Base-by-base conservation (phyloP, 2,329 filamentous ascomycete genomes). In the Tolypocladium cylindrosporum region DNA sequence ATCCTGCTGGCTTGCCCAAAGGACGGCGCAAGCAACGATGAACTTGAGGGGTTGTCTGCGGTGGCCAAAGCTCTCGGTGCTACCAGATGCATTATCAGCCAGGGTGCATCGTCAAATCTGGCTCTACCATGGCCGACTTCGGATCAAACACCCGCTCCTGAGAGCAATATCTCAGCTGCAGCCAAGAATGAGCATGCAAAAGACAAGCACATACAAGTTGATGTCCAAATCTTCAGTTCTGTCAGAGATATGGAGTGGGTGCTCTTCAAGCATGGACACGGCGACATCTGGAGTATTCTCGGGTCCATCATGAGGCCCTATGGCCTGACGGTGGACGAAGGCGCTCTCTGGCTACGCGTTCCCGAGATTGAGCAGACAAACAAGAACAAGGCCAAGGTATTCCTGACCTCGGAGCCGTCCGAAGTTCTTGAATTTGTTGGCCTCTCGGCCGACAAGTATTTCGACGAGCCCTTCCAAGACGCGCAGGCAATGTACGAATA, bases 211-310 rank as follows among this genome's bases (percentile, higher is more conserved):
- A 79, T 90, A 5, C 90, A 94, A 64, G 76, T 93, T 34, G 90
- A 94, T 66, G 68, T 93, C 1, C 78, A 82, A 37, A 68, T 86
- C 31, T 84, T 79, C 58, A 64, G 65, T 1, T 73, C 70, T 1
- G 61, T 72, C 0, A 66, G 72, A 16, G 64, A 70, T 56, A 77
- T 81, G 61, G 74, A 77, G 37, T 93, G 89, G 88, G 76, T 79
- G 42, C 70, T 83, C 4, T 91, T 91, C 72, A 83, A 83, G 62
- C 78, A 87, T 43, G 80, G 83, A 0, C 89, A 93, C 64, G 87
- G 88, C n/a, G 89, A 93, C 63, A 58, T 84, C 0, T 85, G 85
- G 79, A 87, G 83, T 59, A 68, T 84, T 10, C 67, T 93, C 0
- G 87, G 88, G 6, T 76, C 80, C 21, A 81, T 78, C 10, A 82